A percentile compares a stretch with the other conserved stretches of the same genome.
These are phyloP conservation scores for Ceratobasidium sp. DNA, from an alignment of 1,284 basidiomycete species.

Conservation along the genomic window DNA sequence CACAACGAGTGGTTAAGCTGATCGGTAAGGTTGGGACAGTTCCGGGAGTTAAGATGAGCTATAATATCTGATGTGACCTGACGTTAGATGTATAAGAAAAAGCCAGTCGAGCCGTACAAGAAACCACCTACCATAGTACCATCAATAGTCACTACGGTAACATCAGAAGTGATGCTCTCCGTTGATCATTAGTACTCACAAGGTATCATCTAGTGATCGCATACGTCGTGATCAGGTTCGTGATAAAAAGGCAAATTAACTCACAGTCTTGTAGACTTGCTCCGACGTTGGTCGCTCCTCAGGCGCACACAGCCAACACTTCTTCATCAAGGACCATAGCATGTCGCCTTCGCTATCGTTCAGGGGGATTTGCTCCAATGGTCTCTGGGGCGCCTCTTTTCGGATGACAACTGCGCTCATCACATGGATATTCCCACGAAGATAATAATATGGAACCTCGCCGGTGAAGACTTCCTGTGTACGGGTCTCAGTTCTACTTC, in stretches of 20 bases:
- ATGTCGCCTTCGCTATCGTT: neutral
- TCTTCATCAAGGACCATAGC: neutral
- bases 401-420: too few relatives aligned
- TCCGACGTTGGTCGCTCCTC: neutral
- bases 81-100: too few relatives aligned
- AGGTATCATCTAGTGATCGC: too few relatives aligned
- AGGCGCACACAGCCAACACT: neutral
- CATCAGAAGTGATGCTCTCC: too few relatives aligned
- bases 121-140: too few relatives aligned
- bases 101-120: too few relatives aligned
- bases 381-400: too few relatives aligned
- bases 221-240: too few relatives aligned
- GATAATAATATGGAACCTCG: neutral
- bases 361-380: neutral
- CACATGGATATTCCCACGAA: too few relatives aligned
- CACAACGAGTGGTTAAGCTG: neutral
- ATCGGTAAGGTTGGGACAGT: neutral
- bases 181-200: too few relatives aligned
- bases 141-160: too few relatives aligned
- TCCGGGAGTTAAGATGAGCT: neutral
- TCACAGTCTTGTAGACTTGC: neutral
- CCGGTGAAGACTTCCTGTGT: slow-evolving; percentile 1
- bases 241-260: neutral
- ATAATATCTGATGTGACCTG: neutral
- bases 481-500: neutral